These are phyloP conservation scores for Auricularia cornea DNA, from an alignment of 768 basidiomycete genomes.

Conservation along the genomic window DNA sequence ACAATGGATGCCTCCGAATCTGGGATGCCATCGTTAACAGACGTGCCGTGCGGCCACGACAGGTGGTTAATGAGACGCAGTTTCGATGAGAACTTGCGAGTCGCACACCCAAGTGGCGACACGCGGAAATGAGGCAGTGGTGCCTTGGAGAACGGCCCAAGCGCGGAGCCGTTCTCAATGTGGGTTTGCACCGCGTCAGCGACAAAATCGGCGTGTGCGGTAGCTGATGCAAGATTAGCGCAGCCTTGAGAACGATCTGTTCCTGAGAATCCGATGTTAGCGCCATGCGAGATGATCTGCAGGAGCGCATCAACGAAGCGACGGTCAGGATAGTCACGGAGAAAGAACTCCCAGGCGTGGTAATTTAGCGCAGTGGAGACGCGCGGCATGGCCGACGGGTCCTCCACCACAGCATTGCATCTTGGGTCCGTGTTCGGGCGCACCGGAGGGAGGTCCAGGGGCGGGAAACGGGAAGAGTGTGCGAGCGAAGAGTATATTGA, in stretches of 20 bases:
- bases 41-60: background rate
- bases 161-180: slow-evolving; percentile 1
- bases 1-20: slow-evolving; percentile 21
- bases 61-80: background rate
- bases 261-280: slow-evolving; percentile 1
- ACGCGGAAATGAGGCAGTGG: slow-evolving; percentile 13
- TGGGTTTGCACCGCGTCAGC: background rate
- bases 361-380: background rate
- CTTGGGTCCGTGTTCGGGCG: slow-evolving; percentile 8
- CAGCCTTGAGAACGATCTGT: background rate
- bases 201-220: background rate
- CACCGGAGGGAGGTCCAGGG: background rate
- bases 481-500: background rate
- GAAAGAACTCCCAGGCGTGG: slow-evolving; percentile 2
- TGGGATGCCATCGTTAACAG: slow-evolving; percentile 12
- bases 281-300: slow-evolving; percentile 2
- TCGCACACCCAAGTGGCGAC: slow-evolving; percentile 16
- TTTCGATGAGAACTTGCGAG: slow-evolving; percentile 8
- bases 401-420: background rate
- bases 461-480: background rate
- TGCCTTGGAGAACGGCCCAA: slow-evolving; percentile 13
- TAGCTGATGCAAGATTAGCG: background rate
- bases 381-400: background rate
- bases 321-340: slow-evolving; percentile 3
- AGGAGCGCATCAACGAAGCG: slow-evolving; percentile 1